Evolutionary conservation across 495 filamentous ascomycete species (phyloP).

Genomic region (Penicillium turbatum): DNA sequence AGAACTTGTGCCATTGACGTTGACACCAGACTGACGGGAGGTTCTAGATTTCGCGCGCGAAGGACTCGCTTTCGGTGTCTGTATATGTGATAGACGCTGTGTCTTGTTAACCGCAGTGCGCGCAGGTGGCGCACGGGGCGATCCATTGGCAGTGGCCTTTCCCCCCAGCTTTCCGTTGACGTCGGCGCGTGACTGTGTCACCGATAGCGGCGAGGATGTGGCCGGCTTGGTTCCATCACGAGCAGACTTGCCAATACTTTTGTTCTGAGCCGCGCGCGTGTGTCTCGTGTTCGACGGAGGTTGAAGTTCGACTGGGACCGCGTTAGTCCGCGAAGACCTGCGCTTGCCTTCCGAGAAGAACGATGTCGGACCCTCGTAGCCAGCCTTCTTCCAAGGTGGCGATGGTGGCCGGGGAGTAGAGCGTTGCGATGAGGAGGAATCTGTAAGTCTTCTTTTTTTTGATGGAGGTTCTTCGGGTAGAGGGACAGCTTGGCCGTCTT

Average conservation of each 20-base stretch:
- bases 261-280: conserved; percentile 44
- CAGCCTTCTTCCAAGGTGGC: conserved; percentile 90
- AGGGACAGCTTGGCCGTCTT: conserved; percentile 31
- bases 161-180: conserved; percentile 33
- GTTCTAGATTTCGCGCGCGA: conserved; percentile 35
- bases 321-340: conserved; percentile 81
- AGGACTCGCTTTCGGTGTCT: conserved; percentile 26
- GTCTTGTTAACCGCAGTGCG: conserved; percentile 20
- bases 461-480: conserved; percentile 54
- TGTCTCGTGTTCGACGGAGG: conserved; percentile 60
- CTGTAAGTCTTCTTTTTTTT: conserved; percentile 69
- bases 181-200: conserved; percentile 30
- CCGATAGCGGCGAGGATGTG: conserved; percentile 35
- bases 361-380: conserved; percentile 81
- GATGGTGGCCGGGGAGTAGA: conserved; percentile 56
- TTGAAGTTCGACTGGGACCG: conserved; percentile 64
- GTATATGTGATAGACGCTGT: conserved; percentile 30
- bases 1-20: conserved; percentile 22
- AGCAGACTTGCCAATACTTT: conserved; percentile 22
- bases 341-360: conserved; percentile 77
- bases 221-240: conserved; percentile 23
- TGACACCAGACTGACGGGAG: conserved; percentile 19
- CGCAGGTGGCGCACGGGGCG: conserved; percentile 25
- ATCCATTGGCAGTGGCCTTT: conserved; percentile 32
- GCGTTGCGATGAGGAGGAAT: conserved; percentile 40